phyloP scores from a whole-genome alignment of 257 asterid genomes.

The Pogostemon cablin region DNA sequence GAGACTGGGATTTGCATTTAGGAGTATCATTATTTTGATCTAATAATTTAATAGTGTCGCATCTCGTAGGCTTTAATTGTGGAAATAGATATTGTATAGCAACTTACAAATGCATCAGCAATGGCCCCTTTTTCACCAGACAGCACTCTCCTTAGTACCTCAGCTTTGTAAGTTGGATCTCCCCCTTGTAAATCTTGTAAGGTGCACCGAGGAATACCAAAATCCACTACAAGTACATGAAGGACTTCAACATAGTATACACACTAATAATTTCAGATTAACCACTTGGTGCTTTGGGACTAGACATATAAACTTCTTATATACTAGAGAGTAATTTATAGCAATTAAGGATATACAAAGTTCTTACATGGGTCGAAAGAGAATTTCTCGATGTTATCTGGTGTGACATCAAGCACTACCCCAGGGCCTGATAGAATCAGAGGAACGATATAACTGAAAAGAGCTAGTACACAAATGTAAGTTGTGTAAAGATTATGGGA shows the following conservation, averaged over 20 bases:
- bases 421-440: conserved; percentile 66
- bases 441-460: neutral
- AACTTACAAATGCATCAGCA: conserved; percentile 82
- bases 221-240: conserved; percentile 50
- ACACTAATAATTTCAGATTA: neutral
- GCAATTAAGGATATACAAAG: neutral
- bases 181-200: conserved; percentile 69
- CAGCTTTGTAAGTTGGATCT: conserved; percentile 69
- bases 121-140: conserved; percentile 76
- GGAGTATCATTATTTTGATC: neutral
- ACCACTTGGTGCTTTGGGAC: neutral
- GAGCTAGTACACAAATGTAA: neutral
- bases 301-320: too few species aligned
- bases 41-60: too few species aligned
- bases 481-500: neutral
- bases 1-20: neutral
- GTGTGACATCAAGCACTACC: conserved; percentile 63
- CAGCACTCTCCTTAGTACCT: conserved; percentile 59
- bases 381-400: conserved; percentile 59
- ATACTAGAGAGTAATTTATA: neutral
- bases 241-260: neutral
- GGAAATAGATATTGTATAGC: neutral
- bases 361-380: conserved; percentile 77
- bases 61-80: too few species aligned
- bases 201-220: conserved; percentile 80